Base-by-base conservation (phyloP, 106 monocot species). In the Agapanthus africanus region DNA sequence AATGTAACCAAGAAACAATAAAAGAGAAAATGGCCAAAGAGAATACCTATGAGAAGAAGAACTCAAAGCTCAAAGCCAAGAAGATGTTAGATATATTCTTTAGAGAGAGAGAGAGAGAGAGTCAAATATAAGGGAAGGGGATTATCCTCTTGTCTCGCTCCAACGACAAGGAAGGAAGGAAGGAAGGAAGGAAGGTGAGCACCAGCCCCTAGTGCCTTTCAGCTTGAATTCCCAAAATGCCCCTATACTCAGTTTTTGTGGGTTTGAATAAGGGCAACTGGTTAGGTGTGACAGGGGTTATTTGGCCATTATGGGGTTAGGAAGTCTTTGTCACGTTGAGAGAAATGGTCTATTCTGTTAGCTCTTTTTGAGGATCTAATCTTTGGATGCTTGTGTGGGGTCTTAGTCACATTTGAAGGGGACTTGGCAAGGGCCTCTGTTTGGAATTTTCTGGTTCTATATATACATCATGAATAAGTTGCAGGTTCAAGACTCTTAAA, bases 191-290 rank as follows among this genome's bases (percentile, higher is more conserved):
- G 56, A 69, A 50, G 66, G 38, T 37, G 38, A 41, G 71, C 40
- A 59, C 56, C 40, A 38, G 63, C 69, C 7, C 44, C 23, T 63
- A 51, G 73, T 79, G 68, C 37, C 73, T 79, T 74, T 62, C 73
- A 73, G 78, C 61, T 22, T 73, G 47, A 63, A 50, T 27, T 64
- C 51, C 64, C 6, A 40, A 61, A 76, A 49, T 57, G 63, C 22
- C 54, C 64, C 51, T 42, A 4, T n/a, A n/a, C 35, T 21, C 35
- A 33, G 4, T 6, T 33, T 7, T 4, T 35, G 7, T 34, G 35
- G 34, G 36, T 18, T 16, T 36, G 62, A 15, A 37, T n/a, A 30
- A 37, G 31, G 62, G 35, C 34, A 23, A 39, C 11, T 37, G 2
- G 38, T 64, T 41, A 44, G 66, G 66, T 66, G 66, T 41, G 0